Evolutionary conservation across 78 protist genomes (phyloP).

Genomic region (Cyanophora paradoxa): DNA sequence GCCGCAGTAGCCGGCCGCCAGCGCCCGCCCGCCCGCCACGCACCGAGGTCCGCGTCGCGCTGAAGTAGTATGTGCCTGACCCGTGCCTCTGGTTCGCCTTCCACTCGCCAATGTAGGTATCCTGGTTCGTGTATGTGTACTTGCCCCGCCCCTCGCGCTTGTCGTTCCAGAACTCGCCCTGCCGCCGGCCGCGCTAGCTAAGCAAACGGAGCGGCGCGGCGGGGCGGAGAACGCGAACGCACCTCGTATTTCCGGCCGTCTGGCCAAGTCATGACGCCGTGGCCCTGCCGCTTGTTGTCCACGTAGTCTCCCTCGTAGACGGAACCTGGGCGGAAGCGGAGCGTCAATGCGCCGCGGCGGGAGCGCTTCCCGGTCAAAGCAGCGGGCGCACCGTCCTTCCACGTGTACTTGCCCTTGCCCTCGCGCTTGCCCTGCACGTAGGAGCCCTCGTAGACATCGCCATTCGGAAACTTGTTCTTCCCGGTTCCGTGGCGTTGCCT

Average conservation of each 20-base stretch:
- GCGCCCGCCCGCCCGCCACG: background rate
- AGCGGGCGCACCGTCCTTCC: no score
- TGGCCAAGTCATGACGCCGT: slow-evolving; percentile 22
- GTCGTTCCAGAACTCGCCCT: slow-evolving; percentile 2
- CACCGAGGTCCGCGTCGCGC: background rate
- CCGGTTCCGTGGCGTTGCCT: slow-evolving; percentile 17
- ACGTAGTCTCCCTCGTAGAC: slow-evolving; percentile 8
- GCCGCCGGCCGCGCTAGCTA: background rate
- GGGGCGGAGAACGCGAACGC: background rate
- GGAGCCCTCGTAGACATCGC: slow-evolving; percentile 9
- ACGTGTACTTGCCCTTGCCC: slow-evolving; percentile 16
- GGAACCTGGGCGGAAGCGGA: no score
- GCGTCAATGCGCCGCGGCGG: background rate
- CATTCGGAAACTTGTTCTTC: slow-evolving; percentile 11
- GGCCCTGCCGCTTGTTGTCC: slow-evolving; percentile 1
- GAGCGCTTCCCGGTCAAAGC: background rate
- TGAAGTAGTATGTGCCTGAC: slow-evolving; percentile 2
- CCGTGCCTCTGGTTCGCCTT: slow-evolving; percentile 5
- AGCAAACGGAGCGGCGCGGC: background rate
- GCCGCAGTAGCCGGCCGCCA: slow-evolving; percentile 4
- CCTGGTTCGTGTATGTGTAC: slow-evolving; percentile 29
- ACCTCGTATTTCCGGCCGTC: slow-evolving; percentile 13
- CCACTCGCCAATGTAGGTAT: slow-evolving; percentile 14
- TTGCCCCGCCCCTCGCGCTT: slow-evolving; percentile 16
- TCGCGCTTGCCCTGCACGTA: background rate